Evolutionary conservation across 768 basidiomycete species (phyloP).

Genomic region (Boletus rubroflammeus): DNA sequence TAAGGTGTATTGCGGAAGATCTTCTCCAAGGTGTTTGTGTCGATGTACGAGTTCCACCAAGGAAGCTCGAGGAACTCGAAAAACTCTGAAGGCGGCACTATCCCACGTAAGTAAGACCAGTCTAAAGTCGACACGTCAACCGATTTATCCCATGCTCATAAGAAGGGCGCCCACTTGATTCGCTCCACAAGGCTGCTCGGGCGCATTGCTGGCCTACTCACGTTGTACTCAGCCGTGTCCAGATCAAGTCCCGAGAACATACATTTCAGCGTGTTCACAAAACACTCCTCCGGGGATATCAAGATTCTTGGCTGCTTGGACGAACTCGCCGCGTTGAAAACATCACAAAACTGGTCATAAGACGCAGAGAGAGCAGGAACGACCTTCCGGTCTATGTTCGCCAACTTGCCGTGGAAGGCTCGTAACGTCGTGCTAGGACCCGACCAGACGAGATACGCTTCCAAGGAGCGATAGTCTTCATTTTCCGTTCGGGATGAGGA

Average conservation of each 20-base stretch:
- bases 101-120: conserved; percentile 17
- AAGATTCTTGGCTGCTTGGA: not conserved
- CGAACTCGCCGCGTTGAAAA: not conserved
- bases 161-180: conserved; percentile 7
- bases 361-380: not conserved
- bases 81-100: conserved; percentile 10
- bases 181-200: conserved; percentile 6
- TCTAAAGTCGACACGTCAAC: conserved; percentile 5
- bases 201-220: conserved; percentile 2
- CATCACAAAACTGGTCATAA: conserved; percentile 11
- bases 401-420: conserved; percentile 11
- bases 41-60: conserved; percentile 14
- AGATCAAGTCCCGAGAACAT: not conserved
- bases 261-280: conserved; percentile 4
- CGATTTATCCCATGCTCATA: not conserved
- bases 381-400: conserved; percentile 7
- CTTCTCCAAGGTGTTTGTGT: not conserved
- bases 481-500: not conserved
- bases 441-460: conserved; percentile 14
- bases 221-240: not conserved
- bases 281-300: not conserved
- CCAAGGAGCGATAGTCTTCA: conserved; percentile 1
- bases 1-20: conserved; percentile 8
- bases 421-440: conserved; percentile 6
- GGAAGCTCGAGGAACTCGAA: conserved; percentile 12